Evolutionary conservation across 2,329 filamentous ascomycete species (phyloP).

Genomic region (Exophiala aquamarina): DNA sequence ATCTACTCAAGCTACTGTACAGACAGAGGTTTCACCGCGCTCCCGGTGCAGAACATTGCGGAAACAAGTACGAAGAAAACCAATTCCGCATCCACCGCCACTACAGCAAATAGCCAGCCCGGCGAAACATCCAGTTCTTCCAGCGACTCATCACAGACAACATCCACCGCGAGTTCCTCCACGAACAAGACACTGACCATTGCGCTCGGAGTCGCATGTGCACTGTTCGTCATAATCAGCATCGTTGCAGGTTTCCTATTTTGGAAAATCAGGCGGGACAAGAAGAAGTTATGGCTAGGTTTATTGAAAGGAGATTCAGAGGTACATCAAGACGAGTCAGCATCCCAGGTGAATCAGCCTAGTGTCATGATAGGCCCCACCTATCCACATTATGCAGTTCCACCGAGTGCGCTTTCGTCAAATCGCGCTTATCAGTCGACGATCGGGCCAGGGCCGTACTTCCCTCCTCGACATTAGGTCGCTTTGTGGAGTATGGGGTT

Average conservation of each 20-base stretch:
- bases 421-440: too few relatives aligned
- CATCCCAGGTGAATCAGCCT: too few relatives aligned
- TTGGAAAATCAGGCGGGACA: conserved; percentile 2
- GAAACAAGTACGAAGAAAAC: neutral
- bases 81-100: neutral
- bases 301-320: too few relatives aligned
- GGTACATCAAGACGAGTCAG: too few relatives aligned
- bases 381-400: too few relatives aligned
- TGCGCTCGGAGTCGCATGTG: neutral
- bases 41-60: conserved; percentile 1
- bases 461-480: too few relatives aligned
- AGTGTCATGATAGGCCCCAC: too few relatives aligned
- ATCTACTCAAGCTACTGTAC: conserved; percentile 5
- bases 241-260: neutral
- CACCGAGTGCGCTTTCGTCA: too few relatives aligned
- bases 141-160: neutral
- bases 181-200: neutral
- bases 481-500: too few relatives aligned
- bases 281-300: too few relatives aligned
- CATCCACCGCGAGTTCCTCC: neutral
- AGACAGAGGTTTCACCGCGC: conserved; percentile 1
- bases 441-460: too few relatives aligned
- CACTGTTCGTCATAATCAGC: neutral
- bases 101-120: neutral
- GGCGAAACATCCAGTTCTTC: neutral